Evolutionary conservation across 257 asterid genomes (phyloP), one percentile per base, ranked within the genome.

Genomic region (Rehmannia glutinosa): DNA sequence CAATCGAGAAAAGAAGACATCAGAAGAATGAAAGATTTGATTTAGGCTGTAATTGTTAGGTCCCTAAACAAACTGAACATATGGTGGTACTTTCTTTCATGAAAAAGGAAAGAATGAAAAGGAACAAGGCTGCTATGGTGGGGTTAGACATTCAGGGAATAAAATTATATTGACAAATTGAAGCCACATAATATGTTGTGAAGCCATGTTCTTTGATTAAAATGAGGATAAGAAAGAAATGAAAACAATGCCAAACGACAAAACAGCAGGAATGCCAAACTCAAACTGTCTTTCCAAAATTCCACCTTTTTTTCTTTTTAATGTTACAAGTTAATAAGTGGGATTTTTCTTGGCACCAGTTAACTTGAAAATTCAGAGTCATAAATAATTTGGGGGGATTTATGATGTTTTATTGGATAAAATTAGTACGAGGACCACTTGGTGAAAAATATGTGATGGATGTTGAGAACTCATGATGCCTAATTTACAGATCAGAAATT

Each of bases 161-260:
- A 43, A 41, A 38, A 62, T 28, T 38, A 20, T 8, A 55, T 58
- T 28, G 83, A 16, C 71, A 7, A 78, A 75, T 65, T 41, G 83
- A 78, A 83, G 78, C 96, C 95, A 87, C 95, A 87, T 62, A 70
- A 73, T 62, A 53, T 33, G 47, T 20, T 43, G 23, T 38, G 65
- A 73, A 73, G 64, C 41, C 62, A 62, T 54, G 36, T 35, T 64
- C 25, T 55, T 55, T 42, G 64, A 61, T 35, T 33, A 21, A 47
- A 61, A 47, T 66, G 46, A 64, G 81, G 92, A 85, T 83, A 76
- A 80, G 84, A 36, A 53, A 54, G 59, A 51, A 60, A 52, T n/a
- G 55, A 63, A 46, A 33, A 45, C 64, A 62, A 43, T 12, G 66
- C 63, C 76, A 78, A 51, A 71, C 56, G 81, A 80, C 79, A 82